Conservation (phyloP, 495 filamentous ascomycete genomes). For the Aspergillus ostianus region DNA sequence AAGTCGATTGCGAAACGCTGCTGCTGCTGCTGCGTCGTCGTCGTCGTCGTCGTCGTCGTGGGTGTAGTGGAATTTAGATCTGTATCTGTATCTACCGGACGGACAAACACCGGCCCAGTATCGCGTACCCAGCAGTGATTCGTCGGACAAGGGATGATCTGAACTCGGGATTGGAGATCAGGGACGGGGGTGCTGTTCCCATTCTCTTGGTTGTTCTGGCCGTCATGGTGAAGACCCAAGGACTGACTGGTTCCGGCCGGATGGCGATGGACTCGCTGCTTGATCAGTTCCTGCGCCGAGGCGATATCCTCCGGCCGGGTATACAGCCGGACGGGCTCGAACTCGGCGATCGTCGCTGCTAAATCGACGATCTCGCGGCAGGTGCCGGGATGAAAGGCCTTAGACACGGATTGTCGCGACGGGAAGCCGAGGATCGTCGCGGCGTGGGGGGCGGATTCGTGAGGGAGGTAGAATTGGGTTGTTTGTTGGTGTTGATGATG, state of each 20-base stretch:
- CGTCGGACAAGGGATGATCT: conserved; percentile 22
- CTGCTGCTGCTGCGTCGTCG: not conserved
- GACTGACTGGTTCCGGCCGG: no score
- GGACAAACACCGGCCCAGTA: conserved; percentile 36
- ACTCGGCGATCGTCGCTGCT: conserved; percentile 29
- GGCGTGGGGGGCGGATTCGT: conserved; percentile 28
- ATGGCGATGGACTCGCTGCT: no score
- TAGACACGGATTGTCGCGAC: conserved; percentile 27
- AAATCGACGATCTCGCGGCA: conserved; percentile 31
- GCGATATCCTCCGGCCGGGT: conserved; percentile 25
- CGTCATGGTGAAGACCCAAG: not conserved
- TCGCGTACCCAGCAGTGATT: conserved; percentile 40
- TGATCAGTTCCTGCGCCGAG: conserved; percentile 20
- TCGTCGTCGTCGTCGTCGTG: no score
- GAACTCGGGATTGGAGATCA: not conserved
- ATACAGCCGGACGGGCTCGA: conserved; percentile 37
- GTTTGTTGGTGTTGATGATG: not conserved
- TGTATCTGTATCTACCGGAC: not conserved
- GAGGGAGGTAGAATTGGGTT: conserved; percentile 9
- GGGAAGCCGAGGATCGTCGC: conserved; percentile 39
- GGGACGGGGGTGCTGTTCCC: no score
- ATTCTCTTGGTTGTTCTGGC: not conserved
- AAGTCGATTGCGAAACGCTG: conserved; percentile 33
- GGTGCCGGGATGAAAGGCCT: conserved; percentile 21
- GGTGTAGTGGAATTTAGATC: not conserved